Base-by-base conservation (phyloP, 306 rosid genomes). In the Inga laurina region DNA sequence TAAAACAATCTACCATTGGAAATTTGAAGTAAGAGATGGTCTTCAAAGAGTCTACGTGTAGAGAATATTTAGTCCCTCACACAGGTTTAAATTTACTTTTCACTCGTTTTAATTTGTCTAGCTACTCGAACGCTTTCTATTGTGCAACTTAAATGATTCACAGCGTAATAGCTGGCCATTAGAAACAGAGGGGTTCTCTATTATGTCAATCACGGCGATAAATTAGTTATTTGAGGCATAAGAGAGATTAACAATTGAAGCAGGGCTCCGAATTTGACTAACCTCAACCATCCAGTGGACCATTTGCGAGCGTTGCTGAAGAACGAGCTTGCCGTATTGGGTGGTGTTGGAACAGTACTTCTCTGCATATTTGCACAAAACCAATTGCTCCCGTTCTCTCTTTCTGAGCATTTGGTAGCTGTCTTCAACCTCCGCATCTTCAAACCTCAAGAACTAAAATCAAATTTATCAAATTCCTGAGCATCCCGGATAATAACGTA, bases 271-370 rank as follows among this genome's bases (percentile, higher is more conserved):
- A 43, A 56, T 72, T 37, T 51, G 73, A 90, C 77, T 83, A 52
- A 93, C 92, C 92, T 92, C 94, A 87, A 90, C 73, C 27, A 96
- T 93, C 99, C 99, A 96, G 54, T 87, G 91, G 84, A 92, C 80
- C 93, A 92, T 94, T 43, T 83, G 82, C 34, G 84, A 85, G 76
- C 99, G 91, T 86, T 88, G 91, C 71, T 89, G 91, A 78, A 90
- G 90, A 75, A 93, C 88, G 10, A 90, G 89, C 64, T 87, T 83
- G 52, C 94, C 92, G 71, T 81, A 81, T 39, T 92, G 87, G 72
- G 91, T 82, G 56, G 92, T 83, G 44, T 87, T 49, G 78, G 91
- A 87, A 59, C 52, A 21, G 19, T 73, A 73, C 61, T 73, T 14
- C 61, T 81, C 86, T 10, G 43, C 67, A 79, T 90, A 88, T 84